Base-by-base conservation (phyloP, 2,329 filamentous ascomycete species). In the Alternaria burnsii region DNA sequence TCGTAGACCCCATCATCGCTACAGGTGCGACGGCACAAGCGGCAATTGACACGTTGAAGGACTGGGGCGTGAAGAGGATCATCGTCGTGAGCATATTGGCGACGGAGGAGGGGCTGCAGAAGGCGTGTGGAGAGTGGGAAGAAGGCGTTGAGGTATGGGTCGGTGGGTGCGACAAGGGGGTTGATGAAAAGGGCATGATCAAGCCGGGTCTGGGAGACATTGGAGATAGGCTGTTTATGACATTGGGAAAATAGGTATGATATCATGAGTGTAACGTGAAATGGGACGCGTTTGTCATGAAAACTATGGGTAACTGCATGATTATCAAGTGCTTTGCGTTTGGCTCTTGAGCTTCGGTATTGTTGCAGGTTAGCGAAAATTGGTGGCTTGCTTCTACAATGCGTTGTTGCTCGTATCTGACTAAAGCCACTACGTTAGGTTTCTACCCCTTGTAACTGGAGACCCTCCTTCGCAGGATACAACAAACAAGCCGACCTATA, bases 1-100 rank as follows among this genome's bases (percentile, higher is more conserved):
- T 97, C 55, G 87, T 97, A 48, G 94, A 98, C 76, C 95, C 94
- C 4, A 88, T 98, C 69, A 96, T 98, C 74, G 95, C 94, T 1
- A 98, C 95, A 0, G 94, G 94, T 38, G 93, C 92, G 1, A 98
- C 94, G 3, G 92, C 92, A 59, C 90, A 88, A 30, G 94, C 94
- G 0, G 94, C 94, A 5, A 96, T 98, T 74, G 91, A 95, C 74
- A 93, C 92, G 0, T 83, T 98, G 60, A 87, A 86, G 55, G 94
- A 98, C 75, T 98, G 94, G 94, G 94, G 94, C 28, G 92, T 93
- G n/a, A 85, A 90, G 80, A 85, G 87, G 61, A 88, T 98, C 56
- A 81, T 97, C 42, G 87, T 97, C 41, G 81, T 97, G 28, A 86
- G 87, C 44, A 86, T 98, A 26, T 77, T 97, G 28, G 93, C 88